Evolutionary conservation across 208 protist genomes (phyloP).

Genomic region (Blastocrithidia nonstop): DNA sequence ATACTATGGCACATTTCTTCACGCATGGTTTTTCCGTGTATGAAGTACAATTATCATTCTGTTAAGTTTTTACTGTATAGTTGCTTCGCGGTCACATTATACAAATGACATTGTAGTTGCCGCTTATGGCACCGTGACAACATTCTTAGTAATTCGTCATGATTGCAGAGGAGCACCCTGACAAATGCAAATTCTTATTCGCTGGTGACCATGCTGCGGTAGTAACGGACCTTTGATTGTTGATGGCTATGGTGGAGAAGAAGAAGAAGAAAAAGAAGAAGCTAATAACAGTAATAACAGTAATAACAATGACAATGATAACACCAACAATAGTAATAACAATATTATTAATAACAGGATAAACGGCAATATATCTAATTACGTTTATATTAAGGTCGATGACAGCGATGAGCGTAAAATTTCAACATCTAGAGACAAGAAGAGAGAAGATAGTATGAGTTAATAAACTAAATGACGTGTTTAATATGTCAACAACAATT

Average conservation of each 20-base stretch:
- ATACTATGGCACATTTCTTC: conserved; percentile 50
- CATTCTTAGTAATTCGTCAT: conserved; percentile 48
- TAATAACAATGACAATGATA: not conserved
- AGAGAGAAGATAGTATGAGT: too few relatives aligned
- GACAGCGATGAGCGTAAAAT: not conserved
- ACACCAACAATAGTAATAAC: not conserved
- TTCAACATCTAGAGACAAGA: too few relatives aligned
- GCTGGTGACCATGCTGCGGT: conserved; percentile 40
- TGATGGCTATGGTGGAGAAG: conserved; percentile 30
- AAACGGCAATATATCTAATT: not conserved
- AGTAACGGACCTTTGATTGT: conserved; percentile 40
- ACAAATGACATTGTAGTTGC: conserved; percentile 73
- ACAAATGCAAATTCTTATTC: conserved; percentile 60
- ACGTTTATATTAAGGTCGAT: not conserved
- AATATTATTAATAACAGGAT: not conserved
- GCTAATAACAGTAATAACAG: not conserved
- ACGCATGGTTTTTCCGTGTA: conserved; percentile 24
- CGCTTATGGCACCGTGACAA: conserved; percentile 30
- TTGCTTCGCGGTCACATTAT: conserved; percentile 79
- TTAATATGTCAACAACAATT: too few relatives aligned
- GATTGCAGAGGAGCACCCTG: conserved; percentile 40
- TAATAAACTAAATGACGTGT: too few relatives aligned
- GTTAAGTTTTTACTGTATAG: conserved; percentile 45
- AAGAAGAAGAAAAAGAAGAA: not conserved
- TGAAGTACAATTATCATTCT: conserved; percentile 17